Evolutionary conservation across 164 flowering plant genomes (phyloP).

Genomic region (Sedum album): DNA sequence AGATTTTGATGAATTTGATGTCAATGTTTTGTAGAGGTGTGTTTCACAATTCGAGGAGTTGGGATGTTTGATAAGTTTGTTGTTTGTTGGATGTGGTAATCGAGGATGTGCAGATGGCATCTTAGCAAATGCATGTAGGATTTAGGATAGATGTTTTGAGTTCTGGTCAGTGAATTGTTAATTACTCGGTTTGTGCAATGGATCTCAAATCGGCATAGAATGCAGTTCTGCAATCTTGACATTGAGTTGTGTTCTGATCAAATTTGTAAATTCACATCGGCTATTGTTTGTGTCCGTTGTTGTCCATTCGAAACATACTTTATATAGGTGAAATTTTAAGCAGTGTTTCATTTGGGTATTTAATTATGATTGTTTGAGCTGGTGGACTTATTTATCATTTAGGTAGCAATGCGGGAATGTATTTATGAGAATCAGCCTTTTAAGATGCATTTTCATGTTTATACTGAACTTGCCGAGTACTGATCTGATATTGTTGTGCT

Average conservation of each 20-base stretch:
- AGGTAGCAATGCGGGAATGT: background rate
- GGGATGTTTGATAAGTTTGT: background rate
- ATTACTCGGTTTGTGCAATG: background rate
- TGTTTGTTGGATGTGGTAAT: constrained; percentile 2
- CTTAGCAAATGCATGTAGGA: background rate
- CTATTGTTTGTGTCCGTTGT: background rate
- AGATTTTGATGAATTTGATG: background rate
- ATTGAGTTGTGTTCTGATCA: background rate
- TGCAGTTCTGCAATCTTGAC: background rate
- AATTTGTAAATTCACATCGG: background rate
- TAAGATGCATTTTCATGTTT: background rate
- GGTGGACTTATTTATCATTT: too few relatives aligned
- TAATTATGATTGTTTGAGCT: background rate
- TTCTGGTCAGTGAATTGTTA: background rate
- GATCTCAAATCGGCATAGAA: background rate
- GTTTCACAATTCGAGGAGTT: background rate
- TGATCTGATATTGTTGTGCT: background rate
- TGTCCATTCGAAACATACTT: background rate
- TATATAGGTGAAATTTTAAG: background rate
- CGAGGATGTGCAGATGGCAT: background rate
- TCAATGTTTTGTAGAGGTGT: background rate
- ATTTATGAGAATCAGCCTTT: background rate
- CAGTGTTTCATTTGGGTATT: background rate
- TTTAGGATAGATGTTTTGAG: background rate
- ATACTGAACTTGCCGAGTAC: background rate